Evolutionary conservation across 148 eudicot species (phyloP).

Genomic region (Arctostaphylos glauca): DNA sequence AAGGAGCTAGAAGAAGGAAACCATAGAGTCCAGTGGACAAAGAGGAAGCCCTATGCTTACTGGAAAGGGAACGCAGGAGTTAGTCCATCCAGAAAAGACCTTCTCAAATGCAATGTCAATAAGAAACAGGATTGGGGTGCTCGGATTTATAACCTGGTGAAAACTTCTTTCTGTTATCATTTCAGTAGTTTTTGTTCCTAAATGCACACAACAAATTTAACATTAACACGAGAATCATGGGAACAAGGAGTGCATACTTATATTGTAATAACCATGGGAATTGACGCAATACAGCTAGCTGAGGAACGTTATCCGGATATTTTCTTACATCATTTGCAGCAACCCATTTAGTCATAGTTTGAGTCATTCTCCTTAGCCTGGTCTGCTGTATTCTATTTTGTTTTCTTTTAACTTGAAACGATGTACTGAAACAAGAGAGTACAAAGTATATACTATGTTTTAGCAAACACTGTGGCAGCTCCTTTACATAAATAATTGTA

Average conservation of each 20-base stretch:
- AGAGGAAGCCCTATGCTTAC: conserved; percentile 45
- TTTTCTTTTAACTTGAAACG: background rate
- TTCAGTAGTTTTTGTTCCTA: background rate
- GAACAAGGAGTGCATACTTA: background rate
- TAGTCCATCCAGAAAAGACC: conserved; percentile 18
- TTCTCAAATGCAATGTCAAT: conserved; percentile 42
- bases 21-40: conserved; percentile 30
- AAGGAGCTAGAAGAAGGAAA: conserved; percentile 36
- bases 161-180: background rate
- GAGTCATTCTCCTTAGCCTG: background rate
- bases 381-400: background rate
- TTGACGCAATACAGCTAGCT: background rate
- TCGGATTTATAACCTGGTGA: conserved; percentile 36
- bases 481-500: background rate
- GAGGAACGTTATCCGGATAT: background rate
- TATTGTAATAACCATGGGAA: background rate
- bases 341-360: background rate
- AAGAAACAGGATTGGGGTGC: conserved; percentile 26
- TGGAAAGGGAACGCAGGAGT: conserved; percentile 51
- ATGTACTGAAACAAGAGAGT: background rate
- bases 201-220: background rate
- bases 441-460: background rate
- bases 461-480: background rate
- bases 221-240: background rate
- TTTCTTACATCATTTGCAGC: background rate